Evolutionary conservation across 345 rosid species (phyloP).

Genomic region (Zanthoxylum bungeanum): DNA sequence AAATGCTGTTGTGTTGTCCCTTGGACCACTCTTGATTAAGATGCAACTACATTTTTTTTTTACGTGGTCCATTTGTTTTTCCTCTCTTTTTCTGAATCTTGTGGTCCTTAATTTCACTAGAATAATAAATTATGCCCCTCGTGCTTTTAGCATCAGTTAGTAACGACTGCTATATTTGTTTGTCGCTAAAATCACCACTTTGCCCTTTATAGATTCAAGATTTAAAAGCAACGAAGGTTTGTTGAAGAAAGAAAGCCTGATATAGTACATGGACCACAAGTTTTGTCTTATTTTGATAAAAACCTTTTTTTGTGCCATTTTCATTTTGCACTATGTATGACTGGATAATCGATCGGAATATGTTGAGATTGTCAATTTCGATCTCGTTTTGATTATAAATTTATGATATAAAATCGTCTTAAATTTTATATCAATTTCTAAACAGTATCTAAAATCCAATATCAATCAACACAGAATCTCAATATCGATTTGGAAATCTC

Average conservation of each 20-base stretch:
- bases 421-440: too few species aligned
- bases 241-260: neutral
- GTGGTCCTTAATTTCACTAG: slow-evolving; percentile 10
- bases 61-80: slow-evolving; percentile 16
- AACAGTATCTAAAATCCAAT: too few species aligned
- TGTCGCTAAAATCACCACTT: neutral
- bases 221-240: neutral
- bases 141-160: neutral
- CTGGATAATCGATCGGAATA: too few species aligned
- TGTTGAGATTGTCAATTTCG: too few species aligned
- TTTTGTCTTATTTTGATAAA: neutral
- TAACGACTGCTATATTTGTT: neutral
- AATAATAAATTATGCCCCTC: neutral
- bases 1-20: neutral
- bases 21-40: slow-evolving; percentile 27
- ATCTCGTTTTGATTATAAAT: too few species aligned
- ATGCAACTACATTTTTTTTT: neutral
- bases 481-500: too few species aligned
- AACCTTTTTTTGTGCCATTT: neutral
- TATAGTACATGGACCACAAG: neutral
- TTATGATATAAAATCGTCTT: too few species aligned
- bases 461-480: too few species aligned
- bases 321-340: too few species aligned
- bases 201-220: neutral
- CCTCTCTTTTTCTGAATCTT: neutral